Percentiles rank a stretch among this genome's conserved stretches.
Conservation (phyloP, 2,329 filamentous ascomycete species). For the Hypoxylon sp. region DNA sequence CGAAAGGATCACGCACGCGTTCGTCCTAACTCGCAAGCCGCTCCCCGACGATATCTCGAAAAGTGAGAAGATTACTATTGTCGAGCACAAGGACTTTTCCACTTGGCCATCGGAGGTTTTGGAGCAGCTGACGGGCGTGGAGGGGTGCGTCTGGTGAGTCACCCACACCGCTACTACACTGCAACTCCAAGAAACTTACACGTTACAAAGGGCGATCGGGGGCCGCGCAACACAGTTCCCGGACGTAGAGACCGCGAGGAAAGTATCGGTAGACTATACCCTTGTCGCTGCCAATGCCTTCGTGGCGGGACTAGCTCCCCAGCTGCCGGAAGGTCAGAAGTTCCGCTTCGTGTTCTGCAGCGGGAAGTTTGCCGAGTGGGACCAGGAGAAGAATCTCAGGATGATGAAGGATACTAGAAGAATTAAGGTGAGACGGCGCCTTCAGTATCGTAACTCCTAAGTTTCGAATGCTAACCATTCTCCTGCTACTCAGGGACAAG, state of each 20-base stretch:
- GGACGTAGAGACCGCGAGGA: constrained; percentile 57
- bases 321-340: constrained; percentile 47
- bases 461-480: background rate
- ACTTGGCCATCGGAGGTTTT: constrained; percentile 60
- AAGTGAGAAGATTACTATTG: constrained; percentile 62
- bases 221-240: constrained; percentile 60
- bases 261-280: constrained; percentile 71
- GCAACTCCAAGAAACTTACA: constrained; percentile 1
- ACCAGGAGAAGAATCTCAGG: constrained; percentile 51
- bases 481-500: constrained; percentile 47
- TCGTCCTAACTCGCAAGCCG: constrained; percentile 62
- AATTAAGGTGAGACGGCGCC: constrained; percentile 48
- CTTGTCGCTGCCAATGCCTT: constrained; percentile 71
- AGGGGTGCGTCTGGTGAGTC: constrained; percentile 74
- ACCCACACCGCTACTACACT: background rate
- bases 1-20: constrained; percentile 62
- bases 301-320: constrained; percentile 48
- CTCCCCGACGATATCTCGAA: constrained; percentile 57
- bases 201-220: constrained; percentile 54
- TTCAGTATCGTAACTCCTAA: background rate
- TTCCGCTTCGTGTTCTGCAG: constrained; percentile 61
- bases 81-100: constrained; percentile 66
- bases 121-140: constrained; percentile 61
- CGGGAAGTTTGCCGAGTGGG: constrained; percentile 51
- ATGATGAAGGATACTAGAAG: constrained; percentile 55